Evolutionary conservation across 257 asterid genomes (phyloP), one percentile per base, ranked within the genome.

Genomic region (Misopates orontium): DNA sequence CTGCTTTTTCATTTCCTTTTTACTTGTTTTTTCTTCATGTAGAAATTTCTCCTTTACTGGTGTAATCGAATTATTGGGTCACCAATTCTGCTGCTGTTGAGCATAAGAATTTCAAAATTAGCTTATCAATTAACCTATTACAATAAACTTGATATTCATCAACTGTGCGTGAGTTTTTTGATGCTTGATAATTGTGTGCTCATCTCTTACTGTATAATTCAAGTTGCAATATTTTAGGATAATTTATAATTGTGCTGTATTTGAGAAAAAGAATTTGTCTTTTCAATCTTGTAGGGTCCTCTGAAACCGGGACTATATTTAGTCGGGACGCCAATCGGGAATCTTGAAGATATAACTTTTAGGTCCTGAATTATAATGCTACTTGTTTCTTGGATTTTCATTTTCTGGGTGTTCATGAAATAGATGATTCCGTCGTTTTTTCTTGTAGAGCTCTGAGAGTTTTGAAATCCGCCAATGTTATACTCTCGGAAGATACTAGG

Each of bases 271-370:
- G 44, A 42, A 36, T 58, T 15, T 23, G 0, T 4, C 44, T 22
- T 13, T 65, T 25, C 52, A 17, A 39, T 60, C 56, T 69, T 76
- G 69, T 39, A 93, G 99, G 88, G 89, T 49, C 86, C 95, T 73
- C 68, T 90, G 77, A 75, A 86, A 79, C 89, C 96, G 62, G 99
- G 97, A 45, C 67, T 90, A 24, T 93, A 93, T 85, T 79, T 93
- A 24, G 96, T 93, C 11, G 97, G 95, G 71, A 93, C 97, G 10
- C 97, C 99, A 51, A 87, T 93, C 60, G 97, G 99, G 64, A 93
- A 87, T 84, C 97, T 93, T 74, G 97, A 90, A 79, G 97, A 93
- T 75, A 93, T 93, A 70, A 93, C 99, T 53, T 71, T 87, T 28
- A 79, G 97, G 96, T 89, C 40, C 17, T 19, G 44, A 61, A 60